Evolutionary conservation across 805 yeast species (phyloP), one percentile per base, ranked within the genome.

Genomic region (Candida cerambycidarum): DNA sequence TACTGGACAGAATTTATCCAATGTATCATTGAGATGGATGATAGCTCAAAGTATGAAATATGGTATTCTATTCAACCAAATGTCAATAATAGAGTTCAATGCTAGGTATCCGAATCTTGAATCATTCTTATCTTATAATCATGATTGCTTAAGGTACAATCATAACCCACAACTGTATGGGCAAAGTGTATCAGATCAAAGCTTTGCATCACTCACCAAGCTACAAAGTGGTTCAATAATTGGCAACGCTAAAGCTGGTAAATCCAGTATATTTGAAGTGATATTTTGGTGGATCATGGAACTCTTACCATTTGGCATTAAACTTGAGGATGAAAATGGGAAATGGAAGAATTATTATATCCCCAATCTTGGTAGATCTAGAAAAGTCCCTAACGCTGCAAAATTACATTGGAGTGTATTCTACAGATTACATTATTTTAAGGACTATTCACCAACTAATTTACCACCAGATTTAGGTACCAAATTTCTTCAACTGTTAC

Each of bases 251-350:
- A 34, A 16, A 28, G 32, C 39, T 11, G 41, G 44, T 3, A 25
- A 19, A 4, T 57, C 56, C 17, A 38, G 59, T 2, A 14, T 60
- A 1, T 30, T 50, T 5, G 34, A 39, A 12, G 44, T 71, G 0
- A 15, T 78, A 0, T 48, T 65, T 5, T 83, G 88, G 88, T 82
- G 87, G 87, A 3, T 74, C 3, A 55, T 79, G 10, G 89, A 83
- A 50, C 58, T 77, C 12, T 46, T 83, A n/a, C 88, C 89, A 1
- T 53, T 81, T 34, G 80, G 80, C 0, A 67, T 72, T 21, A 72
- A 75, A 48, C 57, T 72, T 32, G 81, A 79, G 51, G 65, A 75
- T 51, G 46, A 43, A 10, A 53, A 64, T 3, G 79, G 80, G 2
- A 63, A 68, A 50, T 80, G 85, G 84, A 62, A 59, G 43, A 65